These are phyloP conservation scores for Rubus idaeus DNA, from an alignment of 306 rosid species.

Conservation along the genomic window DNA sequence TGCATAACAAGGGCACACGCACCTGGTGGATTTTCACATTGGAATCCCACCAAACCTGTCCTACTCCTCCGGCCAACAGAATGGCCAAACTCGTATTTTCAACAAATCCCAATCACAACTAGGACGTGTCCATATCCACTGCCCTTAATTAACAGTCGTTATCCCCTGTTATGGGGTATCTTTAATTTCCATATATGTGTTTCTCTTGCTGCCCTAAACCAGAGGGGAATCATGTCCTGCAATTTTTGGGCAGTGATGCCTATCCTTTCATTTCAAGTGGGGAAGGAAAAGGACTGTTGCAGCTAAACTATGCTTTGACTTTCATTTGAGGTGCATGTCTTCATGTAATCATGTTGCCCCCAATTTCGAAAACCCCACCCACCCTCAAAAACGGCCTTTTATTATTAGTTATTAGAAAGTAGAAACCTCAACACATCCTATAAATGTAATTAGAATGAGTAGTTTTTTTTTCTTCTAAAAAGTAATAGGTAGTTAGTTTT, in stretches of 20 bases:
- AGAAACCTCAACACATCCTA: too few species aligned
- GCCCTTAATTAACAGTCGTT: neutral
- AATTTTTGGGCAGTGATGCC: neutral
- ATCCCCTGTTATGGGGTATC: neutral
- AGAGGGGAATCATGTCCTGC: neutral
- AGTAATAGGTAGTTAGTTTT: too few species aligned
- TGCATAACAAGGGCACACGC: neutral
- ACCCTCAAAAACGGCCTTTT: too few species aligned
- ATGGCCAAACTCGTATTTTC: neutral
- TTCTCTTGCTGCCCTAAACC: neutral
- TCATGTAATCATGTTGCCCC: constrained; percentile 6
- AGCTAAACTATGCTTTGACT: neutral
- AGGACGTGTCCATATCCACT: neutral
- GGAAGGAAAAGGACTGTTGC: neutral
- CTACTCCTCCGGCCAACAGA: neutral
- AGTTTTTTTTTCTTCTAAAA: too few species aligned
- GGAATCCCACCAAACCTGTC: neutral
- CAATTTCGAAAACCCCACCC: neutral
- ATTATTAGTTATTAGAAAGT: too few species aligned
- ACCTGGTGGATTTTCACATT: neutral
- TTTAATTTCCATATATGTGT: too few species aligned
- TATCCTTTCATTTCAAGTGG: neutral
- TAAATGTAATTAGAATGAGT: too few species aligned
- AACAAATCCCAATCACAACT: neutral
- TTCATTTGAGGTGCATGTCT: neutral